Conservation (phyloP, 179 eudicot genomes). For the Beta corolliflora region DNA sequence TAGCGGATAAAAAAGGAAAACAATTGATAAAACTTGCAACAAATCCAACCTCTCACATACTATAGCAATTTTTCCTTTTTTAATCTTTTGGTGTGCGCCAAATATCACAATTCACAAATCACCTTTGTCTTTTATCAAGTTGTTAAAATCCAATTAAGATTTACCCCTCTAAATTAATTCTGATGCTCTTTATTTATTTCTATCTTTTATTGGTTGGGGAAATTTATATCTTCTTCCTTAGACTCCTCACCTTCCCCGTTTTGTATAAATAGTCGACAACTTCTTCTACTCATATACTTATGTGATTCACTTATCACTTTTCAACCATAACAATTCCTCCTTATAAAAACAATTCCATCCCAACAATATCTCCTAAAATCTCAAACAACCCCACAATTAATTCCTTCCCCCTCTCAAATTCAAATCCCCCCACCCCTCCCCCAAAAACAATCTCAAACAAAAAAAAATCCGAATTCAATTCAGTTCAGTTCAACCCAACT, state of each 20-base stretch:
- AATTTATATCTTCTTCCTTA: background rate
- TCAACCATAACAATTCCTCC: background rate
- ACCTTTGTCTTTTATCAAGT: no score
- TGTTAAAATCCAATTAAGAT: background rate
- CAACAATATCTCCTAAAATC: no score
- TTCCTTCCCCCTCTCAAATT: no score
- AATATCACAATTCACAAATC: background rate
- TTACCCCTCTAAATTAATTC: background rate
- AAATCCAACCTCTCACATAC: background rate
- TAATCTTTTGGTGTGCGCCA: background rate
- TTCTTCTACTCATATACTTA: background rate
- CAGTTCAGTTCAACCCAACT: no score
- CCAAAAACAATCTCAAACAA: background rate
- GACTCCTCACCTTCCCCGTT: background rate
- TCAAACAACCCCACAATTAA: no score
- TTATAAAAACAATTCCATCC: background rate
- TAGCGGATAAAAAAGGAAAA: background rate
- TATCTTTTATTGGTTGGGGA: no score
- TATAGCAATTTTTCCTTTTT: no score
- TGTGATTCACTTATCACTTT: slow-evolving; percentile 22
- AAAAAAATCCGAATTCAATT: background rate
- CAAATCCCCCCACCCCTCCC: background rate
- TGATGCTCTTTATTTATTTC: background rate
- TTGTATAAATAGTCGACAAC: slow-evolving; percentile 17
- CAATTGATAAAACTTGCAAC: background rate